These are phyloP conservation scores for Fusarium haematococcum DNA, from an alignment of 2,329 filamentous ascomycete genomes.

Conservation along the genomic window DNA sequence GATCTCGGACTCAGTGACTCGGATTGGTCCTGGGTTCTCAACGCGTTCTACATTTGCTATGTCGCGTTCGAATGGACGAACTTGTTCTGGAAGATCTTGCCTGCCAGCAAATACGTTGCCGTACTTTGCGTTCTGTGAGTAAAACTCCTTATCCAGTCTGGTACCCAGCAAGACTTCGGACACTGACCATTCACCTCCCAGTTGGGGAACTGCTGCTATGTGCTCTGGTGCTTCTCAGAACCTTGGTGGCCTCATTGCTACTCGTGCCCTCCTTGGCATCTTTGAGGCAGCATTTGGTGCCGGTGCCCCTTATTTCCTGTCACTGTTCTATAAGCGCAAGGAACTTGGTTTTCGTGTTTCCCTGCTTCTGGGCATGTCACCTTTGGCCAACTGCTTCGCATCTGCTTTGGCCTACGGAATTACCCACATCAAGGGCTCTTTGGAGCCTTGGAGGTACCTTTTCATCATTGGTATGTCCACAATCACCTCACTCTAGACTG, in stretches of 20 bases:
- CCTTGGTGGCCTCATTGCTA: conserved; percentile 10
- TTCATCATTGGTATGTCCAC: conserved; percentile 16
- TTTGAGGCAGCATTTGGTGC: conserved; percentile 28
- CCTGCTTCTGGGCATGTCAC: conserved; percentile 22
- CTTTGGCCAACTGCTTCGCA: conserved; percentile 24
- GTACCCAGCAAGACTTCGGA: neutral
- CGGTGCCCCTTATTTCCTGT: conserved; percentile 26
- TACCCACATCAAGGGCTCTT: conserved; percentile 14
- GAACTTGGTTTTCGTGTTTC: conserved; percentile 27
- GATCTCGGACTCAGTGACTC: conserved; percentile 9
- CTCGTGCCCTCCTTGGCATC: conserved; percentile 17
- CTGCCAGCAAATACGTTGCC: conserved; percentile 19
- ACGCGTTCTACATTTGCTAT: conserved; percentile 27
- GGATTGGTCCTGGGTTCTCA: conserved; percentile 27
- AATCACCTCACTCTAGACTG: neutral
- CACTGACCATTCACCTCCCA: neutral
- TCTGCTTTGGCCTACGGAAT: conserved; percentile 24
- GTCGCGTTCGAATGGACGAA: conserved; percentile 26
- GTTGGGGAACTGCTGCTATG: conserved; percentile 30
- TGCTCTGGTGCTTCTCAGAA: conserved; percentile 21
- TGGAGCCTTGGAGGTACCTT: conserved; percentile 20
- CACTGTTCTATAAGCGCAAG: conserved; percentile 15
- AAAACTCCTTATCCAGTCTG: neutral
- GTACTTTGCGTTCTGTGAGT: conserved; percentile 19
- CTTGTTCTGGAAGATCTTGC: conserved; percentile 28